These are phyloP conservation scores for Phellopilus nigrolimitatus DNA, from an alignment of 1,284 basidiomycete genomes.

Conservation along the genomic window DNA sequence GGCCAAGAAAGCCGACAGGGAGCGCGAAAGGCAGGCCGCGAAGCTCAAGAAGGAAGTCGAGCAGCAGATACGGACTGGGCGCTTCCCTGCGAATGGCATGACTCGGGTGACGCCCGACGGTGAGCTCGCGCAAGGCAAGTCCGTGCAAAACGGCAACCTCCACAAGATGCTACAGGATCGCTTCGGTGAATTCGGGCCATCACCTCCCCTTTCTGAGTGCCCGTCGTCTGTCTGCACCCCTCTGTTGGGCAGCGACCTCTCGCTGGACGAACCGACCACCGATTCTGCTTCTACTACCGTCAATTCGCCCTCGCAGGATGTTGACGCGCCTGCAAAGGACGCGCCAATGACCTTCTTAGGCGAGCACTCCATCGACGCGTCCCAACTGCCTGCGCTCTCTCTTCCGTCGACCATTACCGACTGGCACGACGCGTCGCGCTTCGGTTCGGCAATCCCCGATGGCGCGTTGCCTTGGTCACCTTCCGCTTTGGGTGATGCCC, in stretches of 20 bases:
- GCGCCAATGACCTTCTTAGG: neutral
- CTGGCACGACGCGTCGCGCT: conserved; percentile 5
- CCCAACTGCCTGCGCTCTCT: neutral
- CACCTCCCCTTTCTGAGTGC: conserved; percentile 25
- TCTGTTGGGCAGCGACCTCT: neutral
- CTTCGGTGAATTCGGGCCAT: conserved; percentile 22
- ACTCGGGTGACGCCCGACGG: neutral
- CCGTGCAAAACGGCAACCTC: too few species aligned
- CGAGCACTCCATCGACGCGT: neutral
- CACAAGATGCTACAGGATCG: conserved; percentile 7
- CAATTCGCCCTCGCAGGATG: neutral
- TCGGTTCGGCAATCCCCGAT: too few species aligned
- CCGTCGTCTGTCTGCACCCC: conserved; percentile 23
- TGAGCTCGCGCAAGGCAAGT: too few species aligned
- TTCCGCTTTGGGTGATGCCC: too few species aligned
- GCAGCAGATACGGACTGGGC: conserved; percentile 17
- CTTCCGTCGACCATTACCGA: too few species aligned
- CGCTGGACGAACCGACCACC: neutral
- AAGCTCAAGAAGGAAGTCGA: conserved; percentile 25
- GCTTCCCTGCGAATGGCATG: conserved; percentile 11
- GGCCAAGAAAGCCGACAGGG: conserved; percentile 41
- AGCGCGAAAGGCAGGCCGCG: conserved; percentile 30
- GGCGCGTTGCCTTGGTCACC: too few species aligned
- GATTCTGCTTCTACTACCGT: neutral
- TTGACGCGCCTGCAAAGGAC: neutral